These are phyloP conservation scores for Rosa persica DNA, from an alignment of 306 rosid genomes.

Conservation along the genomic window DNA sequence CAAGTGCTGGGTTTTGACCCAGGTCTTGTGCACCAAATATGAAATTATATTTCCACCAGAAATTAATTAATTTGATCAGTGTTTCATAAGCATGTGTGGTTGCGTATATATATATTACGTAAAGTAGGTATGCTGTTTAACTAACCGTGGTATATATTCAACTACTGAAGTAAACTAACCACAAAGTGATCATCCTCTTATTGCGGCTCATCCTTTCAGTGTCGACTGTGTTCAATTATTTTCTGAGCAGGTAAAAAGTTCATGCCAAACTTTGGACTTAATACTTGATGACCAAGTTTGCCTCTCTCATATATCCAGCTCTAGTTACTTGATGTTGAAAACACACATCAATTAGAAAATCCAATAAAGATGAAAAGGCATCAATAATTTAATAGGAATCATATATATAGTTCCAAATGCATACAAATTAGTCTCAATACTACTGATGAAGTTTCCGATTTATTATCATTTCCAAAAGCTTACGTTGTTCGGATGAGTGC, in stretches of 20 bases:
- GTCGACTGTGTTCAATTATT: slow-evolving; percentile 1
- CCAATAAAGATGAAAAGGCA: neutral
- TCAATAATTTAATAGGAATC: no score
- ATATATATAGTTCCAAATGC: no score
- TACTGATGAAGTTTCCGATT: no score
- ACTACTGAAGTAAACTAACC: neutral
- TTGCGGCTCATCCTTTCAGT: neutral
- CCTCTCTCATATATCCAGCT: neutral
- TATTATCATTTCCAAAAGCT: no score
- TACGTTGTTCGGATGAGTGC: no score
- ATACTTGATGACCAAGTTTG: neutral
- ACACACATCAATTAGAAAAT: neutral
- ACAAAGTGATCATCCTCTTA: neutral
- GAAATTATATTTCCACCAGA: neutral
- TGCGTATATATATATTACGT: neutral
- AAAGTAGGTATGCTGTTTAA: neutral
- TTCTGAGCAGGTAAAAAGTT: slow-evolving; percentile 15
- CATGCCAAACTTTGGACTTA: slow-evolving; percentile 6
- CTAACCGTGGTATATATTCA: slow-evolving; percentile 4
- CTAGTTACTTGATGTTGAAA: neutral
- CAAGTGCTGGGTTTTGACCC: slow-evolving; percentile 25
- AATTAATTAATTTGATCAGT: neutral
- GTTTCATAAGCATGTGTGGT: neutral
- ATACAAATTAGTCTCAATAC: no score
- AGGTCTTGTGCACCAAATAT: neutral